Percentiles rank a stretch among this genome's conserved stretches.
These are phyloP conservation scores for Camellia japonica DNA, from an alignment of 148 eudicot genomes.

Conservation along the genomic window DNA sequence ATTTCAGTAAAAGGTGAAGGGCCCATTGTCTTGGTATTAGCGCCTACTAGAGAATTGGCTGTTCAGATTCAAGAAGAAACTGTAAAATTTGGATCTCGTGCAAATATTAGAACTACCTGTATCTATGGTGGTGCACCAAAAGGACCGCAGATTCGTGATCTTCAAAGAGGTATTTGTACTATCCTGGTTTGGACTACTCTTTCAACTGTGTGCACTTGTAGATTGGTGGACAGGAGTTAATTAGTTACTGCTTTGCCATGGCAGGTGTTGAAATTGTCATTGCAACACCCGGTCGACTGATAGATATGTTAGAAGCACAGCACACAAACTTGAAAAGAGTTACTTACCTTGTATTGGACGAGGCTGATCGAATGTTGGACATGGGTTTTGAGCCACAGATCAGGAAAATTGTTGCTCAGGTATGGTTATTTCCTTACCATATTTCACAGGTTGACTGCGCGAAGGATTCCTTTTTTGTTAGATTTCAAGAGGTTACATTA, in stretches of 20 bases:
- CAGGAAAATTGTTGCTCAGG: conserved; percentile 84
- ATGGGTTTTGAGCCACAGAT: conserved; percentile 99
- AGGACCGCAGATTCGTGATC: conserved; percentile 98
- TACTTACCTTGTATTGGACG: conserved; percentile 92
- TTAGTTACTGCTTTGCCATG: conserved; percentile 10
- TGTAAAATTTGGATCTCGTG: conserved; percentile 61
- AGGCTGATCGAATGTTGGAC: conserved; percentile 98
- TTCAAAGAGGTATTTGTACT: conserved; percentile 58
- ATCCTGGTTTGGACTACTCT: background rate
- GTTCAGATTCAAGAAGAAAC: conserved; percentile 97
- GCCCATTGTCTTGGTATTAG: conserved; percentile 79
- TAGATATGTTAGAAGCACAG: conserved; percentile 92
- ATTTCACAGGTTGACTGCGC: background rate
- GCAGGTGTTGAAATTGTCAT: conserved; percentile 95
- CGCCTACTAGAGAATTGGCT: conserved; percentile 98
- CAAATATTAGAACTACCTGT: conserved; percentile 77
- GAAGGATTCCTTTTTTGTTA: too few species aligned
- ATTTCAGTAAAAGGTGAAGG: conserved; percentile 83
- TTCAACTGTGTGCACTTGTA: background rate
- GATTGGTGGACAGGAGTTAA: background rate
- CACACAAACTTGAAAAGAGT: conserved; percentile 88
- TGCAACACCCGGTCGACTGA: conserved; percentile 94
- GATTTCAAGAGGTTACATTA: too few species aligned
- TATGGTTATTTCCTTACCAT: conserved; percentile 14
- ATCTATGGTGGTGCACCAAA: conserved; percentile 98